A percentile compares a stretch with the other conserved stretches of the same genome.
Evolutionary conservation across 2,329 filamentous ascomycete genomes (phyloP).

Genomic region (Talaromyces sp.): DNA sequence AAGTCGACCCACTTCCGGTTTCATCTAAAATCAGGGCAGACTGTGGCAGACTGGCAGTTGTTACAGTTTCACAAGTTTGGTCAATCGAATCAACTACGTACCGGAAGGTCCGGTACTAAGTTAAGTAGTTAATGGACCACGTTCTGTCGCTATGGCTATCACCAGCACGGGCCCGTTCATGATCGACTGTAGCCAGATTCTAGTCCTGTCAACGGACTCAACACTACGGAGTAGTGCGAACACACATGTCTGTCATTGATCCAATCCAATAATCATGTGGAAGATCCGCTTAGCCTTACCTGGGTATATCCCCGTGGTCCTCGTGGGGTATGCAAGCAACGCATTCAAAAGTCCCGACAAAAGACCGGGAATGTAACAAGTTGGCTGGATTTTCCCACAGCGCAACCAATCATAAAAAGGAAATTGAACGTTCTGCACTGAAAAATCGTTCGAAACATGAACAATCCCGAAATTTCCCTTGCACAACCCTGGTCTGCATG

Average conservation of each 20-base stretch:
- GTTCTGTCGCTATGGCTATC: neutral
- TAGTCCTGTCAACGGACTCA: neutral
- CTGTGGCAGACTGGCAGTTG: neutral
- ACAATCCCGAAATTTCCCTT: neutral
- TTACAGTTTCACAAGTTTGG: neutral
- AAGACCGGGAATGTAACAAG: neutral
- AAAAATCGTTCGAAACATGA: neutral
- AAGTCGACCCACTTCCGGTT: neutral
- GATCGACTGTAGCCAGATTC: neutral
- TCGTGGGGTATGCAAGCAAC: neutral
- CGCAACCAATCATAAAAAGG: neutral
- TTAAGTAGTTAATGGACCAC: neutral
- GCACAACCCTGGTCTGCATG: neutral
- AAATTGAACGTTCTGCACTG: neutral
- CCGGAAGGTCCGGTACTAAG: neutral
- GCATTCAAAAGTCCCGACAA: neutral
- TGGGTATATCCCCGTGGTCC: neutral
- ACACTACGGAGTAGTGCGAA: neutral
- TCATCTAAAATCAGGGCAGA: neutral
- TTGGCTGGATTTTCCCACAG: neutral
- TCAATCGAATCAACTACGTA: neutral
- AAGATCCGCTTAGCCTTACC: conserved; percentile 8
- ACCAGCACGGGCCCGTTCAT: neutral
- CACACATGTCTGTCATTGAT: neutral
- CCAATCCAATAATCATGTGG: neutral